Percentiles rank a stretch among this genome's conserved stretches.
Conservation (phyloP, 225 moss, liverwort and hornwort genomes). For the Ulota crispa region DNA sequence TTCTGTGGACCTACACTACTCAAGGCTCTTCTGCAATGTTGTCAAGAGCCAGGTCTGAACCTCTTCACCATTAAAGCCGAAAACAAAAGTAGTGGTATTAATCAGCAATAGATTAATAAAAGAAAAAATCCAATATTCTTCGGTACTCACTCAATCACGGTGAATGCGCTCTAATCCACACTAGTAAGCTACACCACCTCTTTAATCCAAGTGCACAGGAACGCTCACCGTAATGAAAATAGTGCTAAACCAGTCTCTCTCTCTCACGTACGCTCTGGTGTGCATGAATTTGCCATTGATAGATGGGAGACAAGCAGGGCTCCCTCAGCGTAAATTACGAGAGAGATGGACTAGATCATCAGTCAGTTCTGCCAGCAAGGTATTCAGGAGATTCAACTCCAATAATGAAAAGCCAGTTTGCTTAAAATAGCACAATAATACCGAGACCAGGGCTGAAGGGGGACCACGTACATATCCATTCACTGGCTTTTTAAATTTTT, state of each 20-base stretch:
- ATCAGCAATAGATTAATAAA: background rate
- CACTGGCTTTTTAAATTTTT: background rate
- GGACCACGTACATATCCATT: background rate
- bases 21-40: background rate
- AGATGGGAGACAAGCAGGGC: background rate
- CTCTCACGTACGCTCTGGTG: background rate
- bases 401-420: background rate
- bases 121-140: background rate
- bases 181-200: background rate
- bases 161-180: background rate
- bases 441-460: background rate
- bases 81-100: background rate
- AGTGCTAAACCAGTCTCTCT: background rate
- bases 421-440: slow-evolving; percentile 12
- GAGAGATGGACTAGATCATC: background rate
- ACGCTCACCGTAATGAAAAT: background rate
- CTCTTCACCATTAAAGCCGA: background rate
- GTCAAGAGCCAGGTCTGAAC: background rate
- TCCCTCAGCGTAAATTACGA: background rate
- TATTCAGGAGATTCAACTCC: slow-evolving; percentile 11
- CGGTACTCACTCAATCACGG: background rate
- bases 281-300: slow-evolving; percentile 2
- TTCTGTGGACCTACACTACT: background rate
- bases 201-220: background rate
- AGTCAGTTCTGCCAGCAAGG: background rate